Evolutionary conservation across 2,329 filamentous ascomycete genomes (phyloP), one percentile per base, ranked within the genome.

Genomic region (Fusarium sp.): DNA sequence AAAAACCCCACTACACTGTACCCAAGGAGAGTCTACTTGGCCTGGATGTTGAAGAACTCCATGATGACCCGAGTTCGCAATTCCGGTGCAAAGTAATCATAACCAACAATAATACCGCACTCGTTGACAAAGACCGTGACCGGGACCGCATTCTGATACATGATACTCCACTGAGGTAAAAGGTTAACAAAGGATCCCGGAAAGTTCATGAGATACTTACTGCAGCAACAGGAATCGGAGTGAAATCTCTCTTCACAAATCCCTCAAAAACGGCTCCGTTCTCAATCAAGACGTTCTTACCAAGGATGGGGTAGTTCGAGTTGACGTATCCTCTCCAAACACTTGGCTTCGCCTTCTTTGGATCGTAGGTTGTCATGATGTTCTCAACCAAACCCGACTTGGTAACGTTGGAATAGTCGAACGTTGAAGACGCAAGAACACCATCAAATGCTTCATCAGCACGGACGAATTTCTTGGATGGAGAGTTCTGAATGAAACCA

Each of bases 231-330:
- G 33, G 54, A 3, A 48, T 65, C 1, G 56, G 44, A 0, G 64
- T 42, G 23, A 79, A 78, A 2, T 63, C 33, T 10, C 77, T 60
- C 3, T 66, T 27, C 0, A 75, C 74, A 2, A 80, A 46, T 0
- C 78, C 77, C 1, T 59, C 56, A 38, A 76, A 79, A 1, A 77
- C 73, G 4, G 78, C 78, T 0, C 61, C 73, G 7, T 62, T 42
- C 0, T 69, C 56, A 11, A 79, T 57, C 27, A 83, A 72, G 17
- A 81, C 60, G 12, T 79, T 73, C 6, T 74, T 64, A 1, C 53
- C 52, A 20, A 82, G 78, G 10, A 82, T 73, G 1, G 81, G 80
- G 46, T 78, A 83, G n/a, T 80, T 80, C 0, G 80, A 79, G 58
- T 80, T 80, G 14, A 81, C 80, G 13, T 81, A 81, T 17, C 76